Conservation (phyloP, 305 asterid genomes). For the Fraxinus sp. region DNA sequence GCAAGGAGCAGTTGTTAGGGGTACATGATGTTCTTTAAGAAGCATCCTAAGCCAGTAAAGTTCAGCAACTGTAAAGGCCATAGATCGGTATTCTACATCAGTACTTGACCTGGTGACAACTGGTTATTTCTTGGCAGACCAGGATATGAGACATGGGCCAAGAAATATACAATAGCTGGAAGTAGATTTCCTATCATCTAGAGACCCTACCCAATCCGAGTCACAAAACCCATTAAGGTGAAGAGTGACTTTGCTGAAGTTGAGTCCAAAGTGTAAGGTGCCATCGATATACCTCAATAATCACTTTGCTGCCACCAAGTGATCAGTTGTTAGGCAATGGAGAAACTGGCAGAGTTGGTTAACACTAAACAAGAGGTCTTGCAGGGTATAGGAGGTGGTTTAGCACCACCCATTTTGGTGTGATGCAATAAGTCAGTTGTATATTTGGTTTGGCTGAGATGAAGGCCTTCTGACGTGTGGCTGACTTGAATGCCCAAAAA, state of each 20-base stretch:
- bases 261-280: not conserved
- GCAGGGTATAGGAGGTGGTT: no score
- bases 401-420: no score
- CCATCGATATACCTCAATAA: constrained; percentile 3
- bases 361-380: no score
- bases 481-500: no score
- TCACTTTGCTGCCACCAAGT: not conserved
- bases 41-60: no score
- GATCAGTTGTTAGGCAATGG: not conserved
- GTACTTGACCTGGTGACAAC: not conserved
- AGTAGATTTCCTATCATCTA: not conserved
- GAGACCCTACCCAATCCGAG: constrained; percentile 14
- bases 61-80: not conserved
- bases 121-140: not conserved
- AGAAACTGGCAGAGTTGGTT: no score
- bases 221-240: constrained; percentile 13
- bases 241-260: not conserved
- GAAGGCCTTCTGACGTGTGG: no score
- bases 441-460: no score
- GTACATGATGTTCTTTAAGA: no score
- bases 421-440: no score
- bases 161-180: constrained; percentile 1
- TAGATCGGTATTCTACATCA: not conserved
- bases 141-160: not conserved
- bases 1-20: no score